These are phyloP conservation scores for Poronia punctata DNA, from an alignment of 495 filamentous ascomycete species.

Conservation along the genomic window DNA sequence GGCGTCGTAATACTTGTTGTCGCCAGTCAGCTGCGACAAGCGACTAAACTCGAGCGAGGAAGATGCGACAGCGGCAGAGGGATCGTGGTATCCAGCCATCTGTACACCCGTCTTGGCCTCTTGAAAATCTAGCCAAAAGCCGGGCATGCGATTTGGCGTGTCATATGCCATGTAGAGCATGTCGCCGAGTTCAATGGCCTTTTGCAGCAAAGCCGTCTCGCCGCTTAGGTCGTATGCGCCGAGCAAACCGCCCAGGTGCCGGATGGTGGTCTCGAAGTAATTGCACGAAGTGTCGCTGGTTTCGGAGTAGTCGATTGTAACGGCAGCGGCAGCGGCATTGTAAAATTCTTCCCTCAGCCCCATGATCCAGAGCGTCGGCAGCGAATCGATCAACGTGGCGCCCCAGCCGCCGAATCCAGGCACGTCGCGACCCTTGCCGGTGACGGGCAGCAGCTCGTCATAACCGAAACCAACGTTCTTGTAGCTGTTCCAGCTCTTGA, in stretches of 20 bases:
- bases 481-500: slow-evolving; percentile 73
- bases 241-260: slow-evolving; percentile 72
- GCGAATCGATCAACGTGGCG: slow-evolving; percentile 80
- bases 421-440: slow-evolving; percentile 44
- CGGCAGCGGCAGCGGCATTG: slow-evolving; percentile 69
- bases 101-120: slow-evolving; percentile 27
- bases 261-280: slow-evolving; percentile 75
- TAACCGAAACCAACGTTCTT: slow-evolving; percentile 66
- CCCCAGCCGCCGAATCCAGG: slow-evolving; percentile 87
- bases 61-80: slow-evolving; percentile 60
- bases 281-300: slow-evolving; percentile 52
- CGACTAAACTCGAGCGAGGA: slow-evolving; percentile 79
- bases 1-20: slow-evolving; percentile 82
- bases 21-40: slow-evolving; percentile 72
- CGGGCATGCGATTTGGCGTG: slow-evolving; percentile 85
- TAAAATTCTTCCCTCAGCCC: slow-evolving; percentile 81
- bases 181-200: slow-evolving; percentile 76
- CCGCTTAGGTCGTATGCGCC: slow-evolving; percentile 69
- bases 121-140: slow-evolving; percentile 55
- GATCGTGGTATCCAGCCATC: slow-evolving; percentile 24
- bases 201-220: slow-evolving; percentile 62
- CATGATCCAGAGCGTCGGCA: slow-evolving; percentile 97
- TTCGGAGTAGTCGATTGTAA: slow-evolving; percentile 76
- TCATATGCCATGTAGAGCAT: slow-evolving; percentile 83
- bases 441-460: slow-evolving; percentile 66